These are phyloP conservation scores for Coccomyxa sp. DNA, from an alignment of 139 green algal species.

Conservation along the genomic window DNA sequence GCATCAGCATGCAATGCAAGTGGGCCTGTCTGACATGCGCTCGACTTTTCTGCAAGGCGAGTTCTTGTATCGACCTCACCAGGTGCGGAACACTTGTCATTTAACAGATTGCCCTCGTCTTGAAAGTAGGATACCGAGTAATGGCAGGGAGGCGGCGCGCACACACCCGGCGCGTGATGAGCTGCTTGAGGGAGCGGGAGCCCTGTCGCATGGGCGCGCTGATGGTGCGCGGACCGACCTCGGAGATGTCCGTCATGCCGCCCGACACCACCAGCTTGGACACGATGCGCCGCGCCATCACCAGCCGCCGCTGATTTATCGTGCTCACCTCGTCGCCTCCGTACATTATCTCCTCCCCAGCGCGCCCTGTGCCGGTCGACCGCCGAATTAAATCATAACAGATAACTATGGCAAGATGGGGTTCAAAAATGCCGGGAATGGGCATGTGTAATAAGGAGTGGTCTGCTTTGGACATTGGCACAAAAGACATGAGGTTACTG, in stretches of 20 bases:
- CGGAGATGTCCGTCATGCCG: conserved; percentile 31
- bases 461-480: too few relatives aligned
- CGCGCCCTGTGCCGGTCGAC: conserved; percentile 21
- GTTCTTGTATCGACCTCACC: background rate
- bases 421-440: too few relatives aligned
- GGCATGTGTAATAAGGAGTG: too few relatives aligned
- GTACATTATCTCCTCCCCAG: conserved; percentile 61
- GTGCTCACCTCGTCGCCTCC: conserved; percentile 54
- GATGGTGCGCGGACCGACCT: conserved; percentile 25
- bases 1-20: too few relatives aligned
- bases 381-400: background rate
- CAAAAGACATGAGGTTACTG: too few relatives aligned
- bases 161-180: conserved; percentile 18
- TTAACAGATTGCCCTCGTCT: background rate
- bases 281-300: conserved; percentile 50
- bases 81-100: background rate
- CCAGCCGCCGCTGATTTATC: conserved; percentile 55
- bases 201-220: conserved; percentile 7
- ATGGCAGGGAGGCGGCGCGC: background rate
- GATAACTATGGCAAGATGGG: background rate
- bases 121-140: background rate
- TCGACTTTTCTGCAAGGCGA: background rate
- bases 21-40: too few relatives aligned
- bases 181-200: conserved; percentile 8
- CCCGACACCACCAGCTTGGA: conserved; percentile 51